Percentiles rank a stretch among this genome's conserved stretches.
phyloP scores from a whole-genome alignment of 1,139 yeast species.

The Debaryomycetaceae sp. region DNA sequence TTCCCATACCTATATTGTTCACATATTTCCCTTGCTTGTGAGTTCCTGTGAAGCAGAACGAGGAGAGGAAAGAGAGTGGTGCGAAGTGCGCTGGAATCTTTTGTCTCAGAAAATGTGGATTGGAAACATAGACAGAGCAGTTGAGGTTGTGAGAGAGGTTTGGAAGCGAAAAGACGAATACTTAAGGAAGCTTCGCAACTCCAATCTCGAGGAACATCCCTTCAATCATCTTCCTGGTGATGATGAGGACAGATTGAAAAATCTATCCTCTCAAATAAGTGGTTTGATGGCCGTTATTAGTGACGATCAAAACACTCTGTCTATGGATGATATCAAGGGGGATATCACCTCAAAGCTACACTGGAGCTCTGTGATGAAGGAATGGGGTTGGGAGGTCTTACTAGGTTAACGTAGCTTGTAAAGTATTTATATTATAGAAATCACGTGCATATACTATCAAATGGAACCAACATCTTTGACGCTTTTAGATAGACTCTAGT shows the following conservation, averaged over 20 bases:
- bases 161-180: slow-evolving; percentile 59
- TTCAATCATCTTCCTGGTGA: slow-evolving; percentile 11
- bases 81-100: slow-evolving; percentile 55
- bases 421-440: not conserved
- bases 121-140: slow-evolving; percentile 62
- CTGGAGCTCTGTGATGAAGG: slow-evolving; percentile 68
- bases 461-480: not conserved
- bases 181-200: slow-evolving; percentile 12
- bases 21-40: slow-evolving; percentile 60
- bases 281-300: slow-evolving; percentile 44
- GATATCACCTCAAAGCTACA: slow-evolving; percentile 54
- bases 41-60: slow-evolving; percentile 62
- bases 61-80: slow-evolving; percentile 62
- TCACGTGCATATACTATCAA: not conserved
- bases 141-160: slow-evolving; percentile 68
- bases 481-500: not conserved
- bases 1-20: slow-evolving; percentile 55
- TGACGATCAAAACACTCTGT: slow-evolving; percentile 21
- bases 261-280: slow-evolving; percentile 34
- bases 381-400: slow-evolving; percentile 73
- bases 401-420: slow-evolving; percentile 27
- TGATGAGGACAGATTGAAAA: slow-evolving; percentile 18
- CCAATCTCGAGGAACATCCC: not conserved
- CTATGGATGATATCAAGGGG: slow-evolving; percentile 32
- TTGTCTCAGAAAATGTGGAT: slow-evolving; percentile 55